phyloP scores from a whole-genome alignment of 2,329 filamentous ascomycete species.

The Penicillium sp. region DNA sequence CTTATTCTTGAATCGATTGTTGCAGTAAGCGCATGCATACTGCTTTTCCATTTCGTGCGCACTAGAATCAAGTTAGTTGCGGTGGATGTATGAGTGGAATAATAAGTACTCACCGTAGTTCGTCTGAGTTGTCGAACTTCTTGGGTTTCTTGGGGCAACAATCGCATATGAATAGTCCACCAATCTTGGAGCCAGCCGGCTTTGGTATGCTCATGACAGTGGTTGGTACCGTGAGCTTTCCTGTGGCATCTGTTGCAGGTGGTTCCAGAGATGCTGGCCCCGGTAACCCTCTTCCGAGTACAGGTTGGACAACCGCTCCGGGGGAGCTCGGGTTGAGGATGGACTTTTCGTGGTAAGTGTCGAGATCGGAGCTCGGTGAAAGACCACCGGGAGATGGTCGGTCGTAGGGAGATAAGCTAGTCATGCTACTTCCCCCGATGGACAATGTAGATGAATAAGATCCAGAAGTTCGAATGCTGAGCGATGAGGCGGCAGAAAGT shows the following conservation, averaged over 20 bases:
- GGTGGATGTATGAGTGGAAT: background rate
- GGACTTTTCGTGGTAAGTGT: conserved; percentile 55
- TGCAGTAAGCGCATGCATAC: conserved; percentile 89
- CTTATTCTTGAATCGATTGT: conserved; percentile 98
- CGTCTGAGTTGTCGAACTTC: conserved; percentile 83
- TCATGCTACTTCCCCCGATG: conserved; percentile 62
- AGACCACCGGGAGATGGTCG: conserved; percentile 62
- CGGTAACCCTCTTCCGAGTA: conserved; percentile 36
- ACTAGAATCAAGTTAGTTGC: conserved; percentile 49
- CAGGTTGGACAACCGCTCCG: conserved; percentile 40
- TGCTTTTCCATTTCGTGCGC: conserved; percentile 93
- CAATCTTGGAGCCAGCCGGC: conserved; percentile 48
- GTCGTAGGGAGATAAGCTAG: conserved; percentile 64
- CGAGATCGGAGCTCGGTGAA: conserved; percentile 59
- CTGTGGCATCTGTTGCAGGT: conserved; percentile 39
- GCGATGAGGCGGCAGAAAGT: conserved; percentile 66
- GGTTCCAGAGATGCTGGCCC: conserved; percentile 41
- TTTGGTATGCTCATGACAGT: conserved; percentile 35
- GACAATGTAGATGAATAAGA: conserved; percentile 67
- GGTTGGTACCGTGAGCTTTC: conserved; percentile 51
- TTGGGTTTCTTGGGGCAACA: conserved; percentile 97
- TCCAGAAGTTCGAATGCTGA: conserved; percentile 57
- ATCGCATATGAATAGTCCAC: conserved; percentile 74
- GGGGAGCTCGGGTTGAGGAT: conserved; percentile 51
- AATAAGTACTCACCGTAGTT: conserved; percentile 68